Base-by-base conservation (phyloP, 179 eudicot genomes). In the Amaranthus tricolor region DNA sequence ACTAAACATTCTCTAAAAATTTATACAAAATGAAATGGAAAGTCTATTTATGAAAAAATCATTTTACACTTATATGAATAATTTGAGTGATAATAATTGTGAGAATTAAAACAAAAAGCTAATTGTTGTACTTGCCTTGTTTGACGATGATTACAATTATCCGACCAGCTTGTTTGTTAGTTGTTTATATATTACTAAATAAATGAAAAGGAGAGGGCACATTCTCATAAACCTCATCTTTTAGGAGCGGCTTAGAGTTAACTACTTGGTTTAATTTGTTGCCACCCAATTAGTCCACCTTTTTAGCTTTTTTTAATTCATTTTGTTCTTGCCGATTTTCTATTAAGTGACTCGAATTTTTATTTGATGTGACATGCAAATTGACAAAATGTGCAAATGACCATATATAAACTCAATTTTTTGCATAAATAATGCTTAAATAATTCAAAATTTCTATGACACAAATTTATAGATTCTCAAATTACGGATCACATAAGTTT, bases 191-290 rank as follows among this genome's bases (percentile, higher is more conserved):
- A 10, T 31, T 4, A 11, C 6, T 5, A 66, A 68, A 17, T 17
- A 12, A 68, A 51, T 68, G 19, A 68, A 50, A 4, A 9, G 15
- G 71, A 31, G 44, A 44, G 31, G 55, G 56, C 56, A 51, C 43
- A 49, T 48, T 66, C 54, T 50, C 44, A 66, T 50, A 66, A 13
- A 48, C 43, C 43, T 66, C 56, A 66, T 68, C 71, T 21, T 68
- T 13, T 20, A 68, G 71, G 17, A 52, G 71, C 52, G 71, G 71
- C 43, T 51, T 68, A 20, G 71, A 51, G 45, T 67, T 17, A 51
- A 19, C 58, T 68, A 68, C 71, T 68, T 68, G 71, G 45, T 68
- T 68, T 51, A 13, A 2, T 50, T 68, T 51, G 20, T 68, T 68
- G 43, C 71, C 71, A 68, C 47, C 40, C 45, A 9, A 68, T 67